phyloP scores from a whole-genome alignment of 352 stramenopile species.

The Globisporangium recalcitrans region DNA sequence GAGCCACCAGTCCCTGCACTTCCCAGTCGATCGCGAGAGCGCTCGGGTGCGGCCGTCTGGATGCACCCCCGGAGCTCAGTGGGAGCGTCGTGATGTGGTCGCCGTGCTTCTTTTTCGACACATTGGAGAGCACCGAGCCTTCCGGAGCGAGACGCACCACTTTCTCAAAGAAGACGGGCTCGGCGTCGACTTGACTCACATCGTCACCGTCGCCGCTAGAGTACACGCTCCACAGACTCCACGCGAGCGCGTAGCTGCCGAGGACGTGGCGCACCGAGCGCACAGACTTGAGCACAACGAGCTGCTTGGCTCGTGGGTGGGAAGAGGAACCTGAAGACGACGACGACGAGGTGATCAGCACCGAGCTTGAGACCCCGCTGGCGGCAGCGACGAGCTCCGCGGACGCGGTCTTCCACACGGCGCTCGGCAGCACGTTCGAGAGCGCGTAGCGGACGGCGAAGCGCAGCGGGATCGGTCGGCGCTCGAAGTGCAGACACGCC shows the following conservation, averaged over 20 bases:
- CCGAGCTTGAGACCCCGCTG: constrained; percentile 24
- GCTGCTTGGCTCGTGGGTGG: constrained; percentile 22
- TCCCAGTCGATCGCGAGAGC: constrained; percentile 14
- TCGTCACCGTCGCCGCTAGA: neutral
- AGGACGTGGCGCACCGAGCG: constrained; percentile 39
- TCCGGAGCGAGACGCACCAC: constrained; percentile 45
- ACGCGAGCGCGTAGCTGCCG: constrained; percentile 63
- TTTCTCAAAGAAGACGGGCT: constrained; percentile 19
- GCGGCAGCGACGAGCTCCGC: constrained; percentile 40
- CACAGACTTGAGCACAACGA: constrained; percentile 43
- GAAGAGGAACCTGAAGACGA: constrained; percentile 2
- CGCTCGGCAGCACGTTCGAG: constrained; percentile 56
- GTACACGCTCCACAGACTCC: constrained; percentile 38
- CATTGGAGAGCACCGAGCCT: constrained; percentile 36
- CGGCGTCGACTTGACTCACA: neutral
- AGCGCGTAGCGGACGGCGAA: constrained; percentile 56
- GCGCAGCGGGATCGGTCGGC: constrained; percentile 56
- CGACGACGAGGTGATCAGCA: constrained; percentile 24
- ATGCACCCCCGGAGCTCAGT: neutral
- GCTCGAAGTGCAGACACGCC: constrained; percentile 49
- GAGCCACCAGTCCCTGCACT: constrained; percentile 2
- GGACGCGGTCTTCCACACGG: constrained; percentile 51
- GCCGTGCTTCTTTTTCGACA: constrained; percentile 38
- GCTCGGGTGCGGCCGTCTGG: constrained; percentile 5
- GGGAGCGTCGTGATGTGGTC: constrained; percentile 32